A percentile compares a stretch with the other conserved stretches of the same genome.
These are phyloP conservation scores for Neurospora cerealis DNA, from an alignment of 495 filamentous ascomycete species.

Conservation along the genomic window DNA sequence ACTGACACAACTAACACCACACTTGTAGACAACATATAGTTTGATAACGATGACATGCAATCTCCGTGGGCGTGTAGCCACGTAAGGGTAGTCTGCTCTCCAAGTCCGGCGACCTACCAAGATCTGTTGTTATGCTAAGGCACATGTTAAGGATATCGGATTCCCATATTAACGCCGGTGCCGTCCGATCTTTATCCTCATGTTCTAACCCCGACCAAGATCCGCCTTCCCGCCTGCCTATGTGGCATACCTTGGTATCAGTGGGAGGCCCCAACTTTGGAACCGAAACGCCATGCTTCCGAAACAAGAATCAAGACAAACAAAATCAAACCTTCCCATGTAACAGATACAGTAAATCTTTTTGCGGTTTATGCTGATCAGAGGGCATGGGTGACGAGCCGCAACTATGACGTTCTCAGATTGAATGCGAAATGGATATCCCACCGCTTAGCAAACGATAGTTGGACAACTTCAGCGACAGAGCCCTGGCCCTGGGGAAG, in stretches of 20 bases:
- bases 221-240: not conserved
- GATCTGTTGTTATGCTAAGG: not conserved
- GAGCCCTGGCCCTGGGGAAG: conserved; percentile 33
- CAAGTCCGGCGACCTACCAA: not conserved
- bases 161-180: not conserved
- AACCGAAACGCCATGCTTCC: not conserved
- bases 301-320: not conserved
- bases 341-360: not conserved
- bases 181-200: not conserved
- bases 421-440: conserved; percentile 17
- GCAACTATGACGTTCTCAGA: not conserved
- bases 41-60: not conserved
- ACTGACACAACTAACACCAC: not conserved
- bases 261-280: not conserved
- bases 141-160: not conserved
- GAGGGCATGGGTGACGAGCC: not conserved
- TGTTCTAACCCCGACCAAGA: not conserved
- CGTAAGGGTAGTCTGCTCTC: not conserved
- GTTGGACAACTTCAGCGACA: conserved; percentile 38
- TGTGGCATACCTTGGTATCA: not conserved
- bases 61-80: not conserved
- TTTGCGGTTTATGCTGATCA: not conserved
- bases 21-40: not conserved
- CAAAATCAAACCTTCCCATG: not conserved
- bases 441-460: conserved; percentile 34